Evolutionary conservation across 495 filamentous ascomycete species (phyloP).

Genomic region (Lentithecium fluviatile): DNA sequence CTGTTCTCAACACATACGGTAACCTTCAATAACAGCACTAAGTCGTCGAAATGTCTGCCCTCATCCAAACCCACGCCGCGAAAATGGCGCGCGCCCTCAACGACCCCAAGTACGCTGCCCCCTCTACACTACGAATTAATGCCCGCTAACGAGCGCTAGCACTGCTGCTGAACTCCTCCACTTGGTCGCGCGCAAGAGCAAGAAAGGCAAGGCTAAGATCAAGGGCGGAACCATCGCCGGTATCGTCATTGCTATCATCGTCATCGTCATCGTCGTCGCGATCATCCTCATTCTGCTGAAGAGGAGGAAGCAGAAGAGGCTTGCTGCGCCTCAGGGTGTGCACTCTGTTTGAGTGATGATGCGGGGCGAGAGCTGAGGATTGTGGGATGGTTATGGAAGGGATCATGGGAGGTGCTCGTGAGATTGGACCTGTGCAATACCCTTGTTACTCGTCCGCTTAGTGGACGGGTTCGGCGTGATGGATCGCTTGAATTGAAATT

Average conservation of each 20-base stretch:
- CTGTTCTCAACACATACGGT: too few species aligned
- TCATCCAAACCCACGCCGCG: background rate
- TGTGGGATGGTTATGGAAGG: too few species aligned
- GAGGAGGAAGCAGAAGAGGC: background rate
- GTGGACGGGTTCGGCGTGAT: too few species aligned
- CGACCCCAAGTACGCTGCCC: background rate
- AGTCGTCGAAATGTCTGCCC: background rate
- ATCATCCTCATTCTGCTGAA: background rate
- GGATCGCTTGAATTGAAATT: too few species aligned
- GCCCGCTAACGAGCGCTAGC: background rate
- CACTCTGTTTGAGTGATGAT: too few species aligned
- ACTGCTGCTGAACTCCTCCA: background rate
- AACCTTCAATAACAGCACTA: background rate
- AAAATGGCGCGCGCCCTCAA: background rate
- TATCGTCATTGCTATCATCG: background rate
- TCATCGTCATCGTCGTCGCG: background rate
- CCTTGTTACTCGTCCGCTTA: too few species aligned
- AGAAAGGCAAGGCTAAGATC: background rate
- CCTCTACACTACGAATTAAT: background rate
- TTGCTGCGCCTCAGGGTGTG: too few species aligned
- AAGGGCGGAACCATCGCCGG: background rate
- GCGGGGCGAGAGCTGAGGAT: too few species aligned
- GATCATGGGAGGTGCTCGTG: too few species aligned
- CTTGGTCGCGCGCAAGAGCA: background rate
- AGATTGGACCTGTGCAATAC: too few species aligned